Percentiles rank a stretch among this genome's conserved stretches.
Evolutionary conservation across 2,329 filamentous ascomycete genomes (phyloP).

Genomic region (Colletotrichum lupini): DNA sequence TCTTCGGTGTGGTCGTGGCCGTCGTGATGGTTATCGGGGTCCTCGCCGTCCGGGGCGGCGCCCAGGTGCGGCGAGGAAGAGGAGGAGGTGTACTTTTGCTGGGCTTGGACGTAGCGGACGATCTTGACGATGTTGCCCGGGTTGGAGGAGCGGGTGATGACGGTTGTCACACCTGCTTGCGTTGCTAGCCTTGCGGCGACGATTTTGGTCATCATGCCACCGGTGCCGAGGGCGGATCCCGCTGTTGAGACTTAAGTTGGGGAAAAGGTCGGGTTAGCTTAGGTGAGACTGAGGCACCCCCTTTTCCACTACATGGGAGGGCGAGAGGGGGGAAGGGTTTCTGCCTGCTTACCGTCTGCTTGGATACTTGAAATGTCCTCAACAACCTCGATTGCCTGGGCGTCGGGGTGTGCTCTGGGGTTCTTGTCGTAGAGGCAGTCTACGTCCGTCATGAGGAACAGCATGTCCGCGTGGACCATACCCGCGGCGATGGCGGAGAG

Average conservation of each 20-base stretch:
- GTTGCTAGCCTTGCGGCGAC: constrained; percentile 92
- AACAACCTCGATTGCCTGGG: constrained; percentile 90
- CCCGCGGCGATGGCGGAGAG: constrained; percentile 95
- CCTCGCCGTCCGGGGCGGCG: constrained; percentile 33
- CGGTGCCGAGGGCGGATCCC: constrained; percentile 89
- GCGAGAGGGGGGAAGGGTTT: background rate
- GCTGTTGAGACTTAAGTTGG: constrained; percentile 79
- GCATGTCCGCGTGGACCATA: constrained; percentile 95
- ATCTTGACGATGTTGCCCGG: constrained; percentile 93
- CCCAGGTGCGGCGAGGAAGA: constrained; percentile 41
- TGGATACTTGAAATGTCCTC: constrained; percentile 86
- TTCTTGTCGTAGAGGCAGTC: constrained; percentile 98
- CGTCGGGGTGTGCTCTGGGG: constrained; percentile 85
- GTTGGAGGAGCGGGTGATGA: constrained; percentile 94
- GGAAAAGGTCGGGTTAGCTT: background rate
- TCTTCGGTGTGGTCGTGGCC: constrained; percentile 46
- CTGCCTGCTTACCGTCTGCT: constrained; percentile 73
- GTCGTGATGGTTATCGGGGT: constrained; percentile 27
- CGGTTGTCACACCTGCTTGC: constrained; percentile 92
- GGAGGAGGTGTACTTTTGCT: constrained; percentile 38
- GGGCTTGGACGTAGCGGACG: constrained; percentile 80
- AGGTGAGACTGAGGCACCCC: background rate
- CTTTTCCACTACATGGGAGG: too few species aligned
- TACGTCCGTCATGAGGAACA: constrained; percentile 99
- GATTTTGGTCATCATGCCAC: constrained; percentile 98